Evolutionary conservation across 116 monocot species (phyloP), one percentile per base, ranked within the genome.

Genomic region (Posidonia oceanica): DNA sequence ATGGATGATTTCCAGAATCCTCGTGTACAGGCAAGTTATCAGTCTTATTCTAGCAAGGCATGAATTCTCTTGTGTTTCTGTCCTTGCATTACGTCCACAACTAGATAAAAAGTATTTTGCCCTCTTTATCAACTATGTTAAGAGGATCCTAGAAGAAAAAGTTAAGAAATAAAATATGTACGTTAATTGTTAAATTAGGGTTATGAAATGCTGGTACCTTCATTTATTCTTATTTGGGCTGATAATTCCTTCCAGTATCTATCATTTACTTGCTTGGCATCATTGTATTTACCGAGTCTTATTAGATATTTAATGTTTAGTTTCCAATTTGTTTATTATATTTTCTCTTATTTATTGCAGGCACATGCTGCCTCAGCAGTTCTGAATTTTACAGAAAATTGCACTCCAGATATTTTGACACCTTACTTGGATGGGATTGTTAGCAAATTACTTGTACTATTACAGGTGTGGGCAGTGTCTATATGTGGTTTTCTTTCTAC

Each of bases 1-100:
- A 91, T 97, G 89, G 97, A 97, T 80, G 97, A 97, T 79, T 92
- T 97, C 64, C 89, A 89, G 66, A 97, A 92, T 74, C 97, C 97
- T 4, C 89, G 92, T 42, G 89, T 92, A 16, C 95, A 95, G 88
- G 95, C 79, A 87, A 75, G 83, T 79, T 51, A 67, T 63, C 14
- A 5, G 7, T 12, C 14, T 40, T 64, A 13, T 64, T 16, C 42
- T 29, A 29, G 10, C 29, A 62, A 62, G 8, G 62, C 14, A 36
- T 13, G 22, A 38, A 39, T 48, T 48, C 48, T 10, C 48, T 48
- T 48, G 48, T 48, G 1, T 29, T 7, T 12, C 12, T 48, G 48
- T 12, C 12, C 7, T 10, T 48, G 48, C 11, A 48, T 7, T 48
- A 10, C 2, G 48, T 48, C 12, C 7, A 48, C 7, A 48, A 48